phyloP scores from a whole-genome alignment of 2,329 filamentous ascomycete genomes.

The Dactylellina drechsleri region DNA sequence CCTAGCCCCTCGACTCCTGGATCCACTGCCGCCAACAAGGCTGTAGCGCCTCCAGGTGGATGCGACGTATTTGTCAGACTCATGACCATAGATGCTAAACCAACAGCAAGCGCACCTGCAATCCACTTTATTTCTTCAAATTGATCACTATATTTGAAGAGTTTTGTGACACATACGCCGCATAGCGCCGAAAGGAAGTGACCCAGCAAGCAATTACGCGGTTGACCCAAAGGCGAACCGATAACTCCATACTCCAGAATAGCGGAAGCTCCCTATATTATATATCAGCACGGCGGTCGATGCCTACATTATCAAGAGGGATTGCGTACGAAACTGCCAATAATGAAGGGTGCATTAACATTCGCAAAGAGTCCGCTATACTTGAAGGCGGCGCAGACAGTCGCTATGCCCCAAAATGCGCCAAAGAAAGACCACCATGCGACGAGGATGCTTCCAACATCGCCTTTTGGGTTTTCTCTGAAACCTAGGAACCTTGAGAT shows the following conservation, averaged over 20 bases:
- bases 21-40: slow-evolving; percentile 73
- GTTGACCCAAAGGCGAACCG: slow-evolving; percentile 77
- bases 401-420: slow-evolving; percentile 70
- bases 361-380: slow-evolving; percentile 68
- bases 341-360: slow-evolving; percentile 70
- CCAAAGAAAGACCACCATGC: slow-evolving; percentile 74
- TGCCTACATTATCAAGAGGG: slow-evolving; percentile 66
- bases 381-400: slow-evolving; percentile 70
- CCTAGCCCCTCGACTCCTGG: slow-evolving; percentile 68
- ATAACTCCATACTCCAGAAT: slow-evolving; percentile 79
- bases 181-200: slow-evolving; percentile 72
- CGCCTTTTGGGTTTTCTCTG: slow-evolving; percentile 62
- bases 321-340: slow-evolving; percentile 73
- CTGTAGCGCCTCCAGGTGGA: slow-evolving; percentile 79
- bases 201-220: slow-evolving; percentile 75
- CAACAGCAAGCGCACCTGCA: slow-evolving; percentile 73
- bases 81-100: slow-evolving; percentile 73
- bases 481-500: slow-evolving; percentile 76
- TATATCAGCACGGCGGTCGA: slow-evolving; percentile 79
- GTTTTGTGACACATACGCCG: slow-evolving; percentile 72
- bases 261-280: slow-evolving; percentile 73
- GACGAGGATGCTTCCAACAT: slow-evolving; percentile 68
- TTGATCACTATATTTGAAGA: slow-evolving; percentile 68
- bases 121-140: slow-evolving; percentile 71
- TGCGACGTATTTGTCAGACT: slow-evolving; percentile 76